Conservation (phyloP, 768 basidiomycete species). For the Fistulinella prunicolor region DNA sequence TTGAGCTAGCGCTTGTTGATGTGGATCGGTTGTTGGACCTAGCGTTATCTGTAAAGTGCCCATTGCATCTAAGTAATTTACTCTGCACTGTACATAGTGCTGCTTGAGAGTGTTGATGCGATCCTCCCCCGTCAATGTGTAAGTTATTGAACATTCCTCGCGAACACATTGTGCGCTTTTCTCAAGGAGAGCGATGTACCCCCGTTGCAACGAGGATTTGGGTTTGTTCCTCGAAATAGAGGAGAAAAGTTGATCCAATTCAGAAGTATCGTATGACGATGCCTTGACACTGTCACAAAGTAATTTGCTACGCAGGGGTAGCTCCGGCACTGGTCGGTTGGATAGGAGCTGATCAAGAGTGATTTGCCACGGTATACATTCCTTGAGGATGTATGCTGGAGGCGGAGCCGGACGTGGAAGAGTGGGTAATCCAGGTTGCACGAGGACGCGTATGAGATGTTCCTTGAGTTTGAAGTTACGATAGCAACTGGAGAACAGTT, state of each 20-base stretch:
- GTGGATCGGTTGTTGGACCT: background rate
- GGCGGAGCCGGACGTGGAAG: background rate
- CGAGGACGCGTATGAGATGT: background rate
- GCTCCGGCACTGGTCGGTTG: background rate
- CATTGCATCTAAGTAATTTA: background rate
- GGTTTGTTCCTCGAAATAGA: background rate
- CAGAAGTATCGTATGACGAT: background rate
- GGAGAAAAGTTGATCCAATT: background rate
- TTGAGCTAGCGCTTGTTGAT: background rate
- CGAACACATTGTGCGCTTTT: background rate
- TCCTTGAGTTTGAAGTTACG: constrained; percentile 6
- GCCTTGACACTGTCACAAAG: background rate
- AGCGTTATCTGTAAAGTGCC: background rate
- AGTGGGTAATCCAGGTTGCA: background rate
- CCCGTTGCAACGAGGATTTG: background rate
- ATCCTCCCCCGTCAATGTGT: background rate
- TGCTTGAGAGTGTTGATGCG: background rate
- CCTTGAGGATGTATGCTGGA: background rate
- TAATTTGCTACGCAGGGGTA: background rate
- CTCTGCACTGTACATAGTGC: background rate
- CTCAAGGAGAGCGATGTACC: background rate
- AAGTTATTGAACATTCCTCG: background rate
- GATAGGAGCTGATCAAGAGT: background rate
- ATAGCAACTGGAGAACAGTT: constrained; percentile 13
- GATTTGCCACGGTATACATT: background rate